Conservation (phyloP, 176 grass and related monocot genomes). For the Tillandsia leiboldiana region DNA sequence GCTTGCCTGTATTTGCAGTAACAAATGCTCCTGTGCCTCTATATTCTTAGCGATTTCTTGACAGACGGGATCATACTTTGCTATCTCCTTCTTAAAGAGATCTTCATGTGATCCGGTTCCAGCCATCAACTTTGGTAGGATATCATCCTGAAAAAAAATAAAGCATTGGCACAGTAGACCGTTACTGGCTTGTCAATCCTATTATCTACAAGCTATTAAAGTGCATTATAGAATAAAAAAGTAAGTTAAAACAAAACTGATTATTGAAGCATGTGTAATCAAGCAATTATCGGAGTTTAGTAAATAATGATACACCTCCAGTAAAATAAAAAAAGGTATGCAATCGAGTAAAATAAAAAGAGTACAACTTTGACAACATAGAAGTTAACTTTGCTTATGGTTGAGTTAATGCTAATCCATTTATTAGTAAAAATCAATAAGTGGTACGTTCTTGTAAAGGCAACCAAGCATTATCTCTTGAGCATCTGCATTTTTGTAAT, state of each 20-base stretch:
- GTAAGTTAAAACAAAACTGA: too few relatives aligned
- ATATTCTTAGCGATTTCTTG: constrained; percentile 92
- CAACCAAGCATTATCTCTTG: too few relatives aligned
- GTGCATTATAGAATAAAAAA: too few relatives aligned
- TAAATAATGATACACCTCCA: too few relatives aligned
- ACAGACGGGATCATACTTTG: constrained; percentile 83
- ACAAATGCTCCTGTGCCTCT: constrained; percentile 75
- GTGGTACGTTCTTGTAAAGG: too few relatives aligned
- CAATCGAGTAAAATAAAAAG: background rate
- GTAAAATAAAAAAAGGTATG: background rate
- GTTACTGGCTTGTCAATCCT: background rate
- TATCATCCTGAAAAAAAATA: constrained; percentile 77
- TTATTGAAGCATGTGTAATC: too few relatives aligned
- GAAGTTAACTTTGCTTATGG: background rate
- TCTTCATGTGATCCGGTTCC: constrained; percentile 84
- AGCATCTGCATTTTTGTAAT: too few relatives aligned
- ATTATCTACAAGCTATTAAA: too few relatives aligned
- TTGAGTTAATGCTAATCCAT: background rate
- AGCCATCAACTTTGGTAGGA: constrained; percentile 85
- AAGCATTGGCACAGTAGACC: constrained; percentile 5
- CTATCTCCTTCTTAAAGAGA: constrained; percentile 93
- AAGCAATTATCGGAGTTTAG: too few relatives aligned
- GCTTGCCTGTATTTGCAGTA: constrained; percentile 91
- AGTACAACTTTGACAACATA: background rate
- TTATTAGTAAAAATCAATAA: background rate